phyloP scores from a whole-genome alignment of 1,284 basidiomycete genomes.

The Fistulinella staudtii region DNA sequence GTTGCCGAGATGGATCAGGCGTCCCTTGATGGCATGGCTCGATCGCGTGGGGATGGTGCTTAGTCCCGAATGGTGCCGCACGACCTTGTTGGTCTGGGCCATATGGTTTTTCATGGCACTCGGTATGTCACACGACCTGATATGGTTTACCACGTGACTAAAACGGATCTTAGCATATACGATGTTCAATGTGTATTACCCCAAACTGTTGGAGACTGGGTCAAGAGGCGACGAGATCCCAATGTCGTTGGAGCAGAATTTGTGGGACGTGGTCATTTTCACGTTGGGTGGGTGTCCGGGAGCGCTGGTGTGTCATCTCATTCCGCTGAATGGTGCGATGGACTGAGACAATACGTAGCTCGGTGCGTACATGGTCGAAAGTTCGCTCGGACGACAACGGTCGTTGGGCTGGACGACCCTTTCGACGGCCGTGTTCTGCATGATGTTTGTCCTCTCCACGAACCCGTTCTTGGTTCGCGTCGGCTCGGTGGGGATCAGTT shows the following conservation, averaged over 20 bases:
- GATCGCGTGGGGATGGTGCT: conserved; percentile 76
- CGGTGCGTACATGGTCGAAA: conserved; percentile 87
- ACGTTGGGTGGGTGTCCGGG: conserved; percentile 86
- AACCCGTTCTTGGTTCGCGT: conserved; percentile 64
- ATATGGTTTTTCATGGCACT: conserved; percentile 81
- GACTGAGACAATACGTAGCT: conserved; percentile 46
- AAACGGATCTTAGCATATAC: conserved; percentile 61
- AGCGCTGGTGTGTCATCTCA: conserved; percentile 55
- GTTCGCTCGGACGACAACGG: conserved; percentile 68
- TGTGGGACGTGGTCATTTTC: conserved; percentile 83
- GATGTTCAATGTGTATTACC: conserved; percentile 97
- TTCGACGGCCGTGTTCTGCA: conserved; percentile 76
- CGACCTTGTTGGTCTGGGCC: conserved; percentile 82
- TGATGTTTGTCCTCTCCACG: conserved; percentile 66
- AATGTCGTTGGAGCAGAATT: conserved; percentile 58
- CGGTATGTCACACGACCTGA: conserved; percentile 46
- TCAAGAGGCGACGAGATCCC: conserved; percentile 32
- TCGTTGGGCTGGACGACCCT: conserved; percentile 82
- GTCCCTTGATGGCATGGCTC: conserved; percentile 62
- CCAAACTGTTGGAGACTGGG: conserved; percentile 77
- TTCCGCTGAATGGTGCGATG: conserved; percentile 4
- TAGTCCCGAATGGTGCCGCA: conserved; percentile 76
- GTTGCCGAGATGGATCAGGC: conserved; percentile 46
- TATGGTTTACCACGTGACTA: neutral
- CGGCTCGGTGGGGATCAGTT: conserved; percentile 77